phyloP scores from a whole-genome alignment of 805 yeast species.

The Starmerella geochares region DNA sequence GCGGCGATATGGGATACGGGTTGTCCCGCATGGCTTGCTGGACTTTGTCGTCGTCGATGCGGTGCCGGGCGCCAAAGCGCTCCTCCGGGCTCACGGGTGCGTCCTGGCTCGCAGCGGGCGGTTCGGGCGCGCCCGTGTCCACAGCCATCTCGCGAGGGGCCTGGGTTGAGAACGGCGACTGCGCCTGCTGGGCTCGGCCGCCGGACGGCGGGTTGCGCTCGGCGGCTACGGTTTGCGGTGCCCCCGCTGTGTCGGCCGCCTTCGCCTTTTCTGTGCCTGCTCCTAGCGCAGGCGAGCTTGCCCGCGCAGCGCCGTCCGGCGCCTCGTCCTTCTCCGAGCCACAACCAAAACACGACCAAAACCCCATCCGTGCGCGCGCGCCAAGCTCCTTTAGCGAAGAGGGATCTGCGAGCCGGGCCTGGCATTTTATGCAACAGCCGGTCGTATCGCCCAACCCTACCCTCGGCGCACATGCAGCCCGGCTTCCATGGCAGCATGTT shows the following conservation, averaged over 20 bases:
- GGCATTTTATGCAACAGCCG: neutral
- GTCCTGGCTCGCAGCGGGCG: too few species aligned
- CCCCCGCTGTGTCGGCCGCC: neutral
- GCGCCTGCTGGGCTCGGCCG: neutral
- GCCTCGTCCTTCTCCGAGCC: constrained; percentile 5
- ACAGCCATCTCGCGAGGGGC: too few species aligned
- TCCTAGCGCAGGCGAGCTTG: neutral
- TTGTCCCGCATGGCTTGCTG: neutral
- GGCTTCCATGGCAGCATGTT: neutral
- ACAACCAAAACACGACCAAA: constrained; percentile 9
- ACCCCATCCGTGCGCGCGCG: too few species aligned
- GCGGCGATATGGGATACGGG: neutral
- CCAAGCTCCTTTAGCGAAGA: too few species aligned
- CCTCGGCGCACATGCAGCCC: neutral
- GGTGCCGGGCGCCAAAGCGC: constrained; percentile 8
- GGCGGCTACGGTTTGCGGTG: neutral
- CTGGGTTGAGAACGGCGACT: neutral
- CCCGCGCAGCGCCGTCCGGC: neutral
- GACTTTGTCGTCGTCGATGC: constrained; percentile 11
- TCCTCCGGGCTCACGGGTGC: constrained; percentile 7
- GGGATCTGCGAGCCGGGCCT: neutral
- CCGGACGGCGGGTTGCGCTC: neutral
- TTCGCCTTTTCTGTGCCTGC: constrained; percentile 1
- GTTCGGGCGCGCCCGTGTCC: too few species aligned
- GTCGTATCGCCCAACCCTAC: neutral